Evolutionary conservation across 148 eudicot genomes (phyloP), one percentile per base, ranked within the genome.

Genomic region (Hydrangea macrophylla): DNA sequence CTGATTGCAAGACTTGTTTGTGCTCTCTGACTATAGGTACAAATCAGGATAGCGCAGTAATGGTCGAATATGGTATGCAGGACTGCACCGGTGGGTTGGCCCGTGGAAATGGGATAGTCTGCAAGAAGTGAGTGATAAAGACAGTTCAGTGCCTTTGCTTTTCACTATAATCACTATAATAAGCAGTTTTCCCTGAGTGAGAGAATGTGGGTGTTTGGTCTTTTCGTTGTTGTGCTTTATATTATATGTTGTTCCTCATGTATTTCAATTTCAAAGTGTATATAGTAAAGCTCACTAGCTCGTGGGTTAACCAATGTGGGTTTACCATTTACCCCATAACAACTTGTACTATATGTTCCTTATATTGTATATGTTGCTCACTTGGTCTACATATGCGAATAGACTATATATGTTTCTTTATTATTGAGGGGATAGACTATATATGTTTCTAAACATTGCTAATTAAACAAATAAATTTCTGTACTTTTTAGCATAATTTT

Each of bases 1-100:
- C 63, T 1, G 69, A 71, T 50, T 63, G 69, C 27, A 30, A 27
- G 22, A 25, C 15, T 6, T 71, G 75, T 40, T 10, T 62, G 8
- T 63, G 36, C 68, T 37, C 61, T 9, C 35, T 23, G 7, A 27
- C 23, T 26, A 24, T 48, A 0, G 15, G 11, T 9, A 9, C 58
- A 10, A n/a, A 23, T 1, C 24, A n/a, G 18, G 55, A 57, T 55
- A 31, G 24, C 4, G 11, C 37, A 18, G 13, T 64, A 42, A 53
- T n/a, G 0, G 4, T 56, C 4, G 62, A 33, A 17, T 55, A 54
- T 24, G 30, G 71, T 3, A 56, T 24, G 5, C 24, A 56, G 58
- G 62, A 55, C 54, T 57, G 55, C 53, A 36, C 71, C 35, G n/a
- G 68, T 30, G 40, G 68, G 57, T 15, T 22, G 48, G 20, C 28